A percentile compares a stretch with the other conserved stretches of the same genome.
Evolutionary conservation across 306 rosid genomes (phyloP).

Genomic region (Malus orientalis): DNA sequence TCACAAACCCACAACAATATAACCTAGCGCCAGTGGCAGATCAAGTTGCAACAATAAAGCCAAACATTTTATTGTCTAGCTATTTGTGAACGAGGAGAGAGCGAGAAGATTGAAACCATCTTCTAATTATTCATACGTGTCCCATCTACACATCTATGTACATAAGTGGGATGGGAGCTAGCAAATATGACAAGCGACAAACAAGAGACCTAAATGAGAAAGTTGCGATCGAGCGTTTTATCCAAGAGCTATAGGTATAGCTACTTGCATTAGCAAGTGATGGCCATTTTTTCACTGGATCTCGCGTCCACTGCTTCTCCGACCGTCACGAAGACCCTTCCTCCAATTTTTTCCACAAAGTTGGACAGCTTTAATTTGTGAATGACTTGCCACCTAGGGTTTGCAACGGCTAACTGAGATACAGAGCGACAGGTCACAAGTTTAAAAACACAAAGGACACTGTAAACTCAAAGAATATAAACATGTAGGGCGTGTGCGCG

Average conservation of each 20-base stretch:
- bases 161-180: background rate
- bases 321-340: conserved; percentile 59
- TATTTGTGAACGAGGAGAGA: background rate
- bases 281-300: conserved; percentile 6
- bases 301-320: conserved; percentile 66
- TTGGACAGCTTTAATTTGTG: conserved; percentile 72
- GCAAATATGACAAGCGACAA: background rate
- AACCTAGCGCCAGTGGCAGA: too few species aligned
- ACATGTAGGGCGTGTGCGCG: too few species aligned
- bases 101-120: background rate
- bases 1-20: background rate
- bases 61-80: too few species aligned
- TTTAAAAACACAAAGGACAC: background rate
- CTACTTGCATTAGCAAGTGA: background rate
- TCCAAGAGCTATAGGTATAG: background rate
- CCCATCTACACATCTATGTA: background rate
- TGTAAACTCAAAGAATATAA: background rate
- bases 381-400: conserved; percentile 78
- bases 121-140: background rate
- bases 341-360: conserved; percentile 47
- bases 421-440: background rate
- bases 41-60: too few species aligned
- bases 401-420: conserved; percentile 54
- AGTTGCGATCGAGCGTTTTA: background rate
- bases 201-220: background rate